These are phyloP conservation scores for Pseudocercospora cruenta DNA, from an alignment of 2,329 filamentous ascomycete species.

Conservation along the genomic window DNA sequence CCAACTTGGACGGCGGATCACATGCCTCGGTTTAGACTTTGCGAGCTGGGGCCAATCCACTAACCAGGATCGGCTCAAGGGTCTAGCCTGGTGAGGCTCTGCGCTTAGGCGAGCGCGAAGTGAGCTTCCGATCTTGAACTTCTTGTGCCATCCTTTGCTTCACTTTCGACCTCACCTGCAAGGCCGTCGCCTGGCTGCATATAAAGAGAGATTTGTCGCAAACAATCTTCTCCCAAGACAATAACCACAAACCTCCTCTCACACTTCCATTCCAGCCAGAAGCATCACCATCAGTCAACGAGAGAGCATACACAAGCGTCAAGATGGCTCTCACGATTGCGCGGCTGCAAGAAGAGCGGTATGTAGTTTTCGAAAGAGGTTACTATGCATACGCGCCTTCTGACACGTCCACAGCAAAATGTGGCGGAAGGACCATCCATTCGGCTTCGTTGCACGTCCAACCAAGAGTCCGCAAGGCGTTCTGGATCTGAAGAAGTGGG, in stretches of 20 bases:
- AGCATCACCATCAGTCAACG: conserved; percentile 13
- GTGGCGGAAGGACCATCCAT: conserved; percentile 95
- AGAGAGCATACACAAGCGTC: conserved; percentile 6
- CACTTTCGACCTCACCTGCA: background rate
- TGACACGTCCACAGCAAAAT: conserved; percentile 69
- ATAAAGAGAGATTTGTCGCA: background rate
- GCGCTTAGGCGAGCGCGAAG: background rate
- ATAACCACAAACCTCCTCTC: background rate
- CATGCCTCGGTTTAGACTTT: conserved; percentile 7
- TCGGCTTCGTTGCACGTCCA: conserved; percentile 94
- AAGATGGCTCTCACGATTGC: conserved; percentile 86
- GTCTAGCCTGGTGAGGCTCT: background rate
- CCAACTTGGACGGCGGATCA: conserved; percentile 3
- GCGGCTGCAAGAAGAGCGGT: conserved; percentile 86
- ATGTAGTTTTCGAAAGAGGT: conserved; percentile 40
- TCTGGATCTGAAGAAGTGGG: conserved; percentile 92
- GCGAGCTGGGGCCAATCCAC: background rate
- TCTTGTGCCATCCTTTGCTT: background rate
- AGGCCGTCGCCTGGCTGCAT: background rate
- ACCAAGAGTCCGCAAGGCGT: conserved; percentile 76
- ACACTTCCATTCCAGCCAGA: background rate
- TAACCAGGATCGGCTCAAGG: background rate
- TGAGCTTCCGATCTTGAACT: background rate
- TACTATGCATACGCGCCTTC: conserved; percentile 3
- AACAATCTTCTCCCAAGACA: background rate